phyloP scores from a whole-genome alignment of 352 stramenopile species.

The Globisporangium irregulare region DNA sequence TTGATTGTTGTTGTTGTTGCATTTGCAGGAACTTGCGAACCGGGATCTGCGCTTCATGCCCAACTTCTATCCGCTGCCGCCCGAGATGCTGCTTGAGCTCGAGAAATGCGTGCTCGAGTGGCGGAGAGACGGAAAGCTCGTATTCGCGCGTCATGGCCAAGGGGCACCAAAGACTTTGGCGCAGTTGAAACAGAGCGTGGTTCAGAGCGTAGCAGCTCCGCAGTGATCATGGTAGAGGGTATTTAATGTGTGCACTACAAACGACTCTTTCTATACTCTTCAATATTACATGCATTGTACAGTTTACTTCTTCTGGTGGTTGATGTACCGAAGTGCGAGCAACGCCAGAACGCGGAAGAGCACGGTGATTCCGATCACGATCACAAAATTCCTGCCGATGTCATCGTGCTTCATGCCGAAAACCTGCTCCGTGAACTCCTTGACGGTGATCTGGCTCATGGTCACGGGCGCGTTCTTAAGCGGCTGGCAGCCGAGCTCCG shows the following conservation, averaged over 20 bases:
- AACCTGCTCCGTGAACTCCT: not conserved
- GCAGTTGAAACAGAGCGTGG: conserved; percentile 31
- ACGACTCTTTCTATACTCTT: not conserved
- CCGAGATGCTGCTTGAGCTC: conserved; percentile 62
- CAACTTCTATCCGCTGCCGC: conserved; percentile 53
- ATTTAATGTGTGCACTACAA: conserved; percentile 13
- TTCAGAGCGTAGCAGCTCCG: not conserved
- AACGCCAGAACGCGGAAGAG: conserved; percentile 4
- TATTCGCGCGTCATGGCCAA: conserved; percentile 20
- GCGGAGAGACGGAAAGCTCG: conserved; percentile 19
- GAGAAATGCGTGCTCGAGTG: conserved; percentile 31
- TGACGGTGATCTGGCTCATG: not conserved
- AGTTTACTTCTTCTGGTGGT: not conserved
- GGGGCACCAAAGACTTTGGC: conserved; percentile 16
- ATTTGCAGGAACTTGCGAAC: conserved; percentile 20
- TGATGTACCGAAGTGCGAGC: conserved; percentile 1
- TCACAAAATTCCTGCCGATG: not conserved
- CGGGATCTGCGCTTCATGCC: conserved; percentile 51
- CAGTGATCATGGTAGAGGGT: not conserved
- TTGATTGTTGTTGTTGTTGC: conserved; percentile 5
- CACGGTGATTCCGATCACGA: not conserved
- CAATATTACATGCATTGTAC: not conserved
- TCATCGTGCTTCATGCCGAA: not conserved
- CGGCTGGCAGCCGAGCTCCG: conserved; percentile 6
- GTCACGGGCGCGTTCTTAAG: not conserved